A percentile compares a stretch with the other conserved stretches of the same genome.
These are phyloP conservation scores for Blastocystis sp. DNA, from an alignment of 352 stramenopile species.

Conservation along the genomic window DNA sequence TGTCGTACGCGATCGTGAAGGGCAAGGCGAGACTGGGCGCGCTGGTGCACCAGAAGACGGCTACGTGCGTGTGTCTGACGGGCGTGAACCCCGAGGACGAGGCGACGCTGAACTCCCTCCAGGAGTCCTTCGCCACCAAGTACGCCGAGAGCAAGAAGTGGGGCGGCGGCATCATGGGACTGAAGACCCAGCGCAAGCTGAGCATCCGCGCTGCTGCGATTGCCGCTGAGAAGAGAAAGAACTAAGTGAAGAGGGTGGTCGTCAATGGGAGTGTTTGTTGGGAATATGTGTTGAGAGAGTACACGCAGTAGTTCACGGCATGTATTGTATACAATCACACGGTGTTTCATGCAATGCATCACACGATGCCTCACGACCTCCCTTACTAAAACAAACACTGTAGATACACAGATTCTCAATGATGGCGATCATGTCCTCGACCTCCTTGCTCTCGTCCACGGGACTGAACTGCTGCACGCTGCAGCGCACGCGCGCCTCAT, in stretches of 20 bases:
- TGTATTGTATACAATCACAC: too few relatives aligned
- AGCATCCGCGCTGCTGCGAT: conserved; percentile 91
- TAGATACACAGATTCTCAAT: conserved; percentile 33
- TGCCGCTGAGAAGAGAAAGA: conserved; percentile 94
- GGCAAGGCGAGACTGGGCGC: conserved; percentile 92
- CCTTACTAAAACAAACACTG: not conserved
- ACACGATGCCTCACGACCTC: not conserved
- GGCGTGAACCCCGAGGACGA: conserved; percentile 94
- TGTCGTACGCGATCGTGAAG: conserved; percentile 98
- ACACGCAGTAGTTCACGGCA: too few relatives aligned
- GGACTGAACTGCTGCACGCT: conserved; percentile 3
- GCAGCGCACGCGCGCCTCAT: conserved; percentile 2
- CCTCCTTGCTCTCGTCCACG: conserved; percentile 33
- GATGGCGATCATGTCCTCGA: conserved; percentile 20
- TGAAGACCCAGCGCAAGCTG: conserved; percentile 98
- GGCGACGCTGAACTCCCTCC: conserved; percentile 83
- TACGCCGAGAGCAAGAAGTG: conserved; percentile 98
- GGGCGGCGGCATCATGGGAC: conserved; percentile 96
- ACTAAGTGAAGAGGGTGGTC: conserved; percentile 56
- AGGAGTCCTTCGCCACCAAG: conserved; percentile 80
- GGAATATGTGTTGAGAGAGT: too few relatives aligned
- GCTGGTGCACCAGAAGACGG: conserved; percentile 95
- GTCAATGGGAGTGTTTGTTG: conserved; percentile 35
- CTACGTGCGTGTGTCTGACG: conserved; percentile 81
- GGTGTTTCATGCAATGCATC: too few relatives aligned